Percentiles rank a stretch among this genome's conserved stretches.
phyloP scores from a whole-genome alignment of 2,329 filamentous ascomycete species.

The Fusarium sp. region DNA sequence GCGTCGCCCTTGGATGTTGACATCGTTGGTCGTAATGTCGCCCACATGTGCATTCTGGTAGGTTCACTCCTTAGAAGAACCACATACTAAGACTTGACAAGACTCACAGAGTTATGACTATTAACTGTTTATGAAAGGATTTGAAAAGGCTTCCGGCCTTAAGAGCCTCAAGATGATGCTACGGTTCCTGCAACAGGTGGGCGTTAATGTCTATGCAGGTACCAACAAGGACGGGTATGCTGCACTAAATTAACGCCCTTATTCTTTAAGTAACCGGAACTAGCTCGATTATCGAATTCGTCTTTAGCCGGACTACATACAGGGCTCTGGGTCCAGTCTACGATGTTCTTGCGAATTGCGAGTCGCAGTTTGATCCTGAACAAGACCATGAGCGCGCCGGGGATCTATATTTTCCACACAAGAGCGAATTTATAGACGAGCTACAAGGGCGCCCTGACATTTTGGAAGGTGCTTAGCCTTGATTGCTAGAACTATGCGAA shows the following conservation, averaged over 20 bases:
- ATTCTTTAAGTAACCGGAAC: not conserved
- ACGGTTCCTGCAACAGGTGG: not conserved
- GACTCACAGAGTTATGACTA: rapidly evolving
- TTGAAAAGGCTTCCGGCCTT: too few relatives aligned
- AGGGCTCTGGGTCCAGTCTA: not conserved
- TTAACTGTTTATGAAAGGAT: too few relatives aligned
- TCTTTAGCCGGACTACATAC: rapidly evolving
- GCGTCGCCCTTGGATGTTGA: not conserved
- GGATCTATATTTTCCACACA: rapidly evolving
- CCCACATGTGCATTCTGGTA: not conserved
- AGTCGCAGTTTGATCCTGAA: not conserved
- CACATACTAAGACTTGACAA: not conserved
- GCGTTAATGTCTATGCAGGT: not conserved
- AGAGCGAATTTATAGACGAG: rapidly evolving
- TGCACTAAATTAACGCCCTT: not conserved
- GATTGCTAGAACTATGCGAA: not conserved
- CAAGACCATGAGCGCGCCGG: not conserved
- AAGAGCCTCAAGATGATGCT: not conserved
- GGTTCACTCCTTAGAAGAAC: not conserved
- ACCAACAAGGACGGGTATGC: not conserved
- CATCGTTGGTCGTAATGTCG: rapidly evolving
- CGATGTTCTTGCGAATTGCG: not conserved
- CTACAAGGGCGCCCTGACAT: not conserved
- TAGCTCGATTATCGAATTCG: not conserved
- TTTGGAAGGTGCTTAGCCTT: not conserved